A percentile compares a stretch with the other conserved stretches of the same genome.
Conservation (phyloP, 2,329 filamentous ascomycete species). For the Dactylellina drechsleri region DNA sequence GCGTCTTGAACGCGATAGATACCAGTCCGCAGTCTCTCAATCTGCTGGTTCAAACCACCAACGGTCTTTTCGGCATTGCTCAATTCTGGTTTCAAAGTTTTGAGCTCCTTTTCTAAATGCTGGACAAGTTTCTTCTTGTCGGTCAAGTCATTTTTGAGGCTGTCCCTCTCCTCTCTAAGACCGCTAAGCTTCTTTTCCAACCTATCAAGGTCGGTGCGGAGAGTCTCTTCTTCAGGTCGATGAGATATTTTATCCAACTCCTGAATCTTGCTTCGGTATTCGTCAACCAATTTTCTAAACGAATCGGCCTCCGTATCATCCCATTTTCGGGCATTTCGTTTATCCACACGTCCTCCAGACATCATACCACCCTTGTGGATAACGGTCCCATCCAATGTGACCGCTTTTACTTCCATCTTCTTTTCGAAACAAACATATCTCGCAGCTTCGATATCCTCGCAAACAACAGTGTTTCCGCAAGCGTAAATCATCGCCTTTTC, state of each 20-base stretch:
- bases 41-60: conserved; percentile 69
- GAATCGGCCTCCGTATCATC: conserved; percentile 86
- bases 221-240: conserved; percentile 78
- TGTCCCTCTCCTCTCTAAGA: conserved; percentile 75
- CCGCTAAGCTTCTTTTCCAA: conserved; percentile 80
- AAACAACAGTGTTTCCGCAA: conserved; percentile 93
- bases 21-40: conserved; percentile 70
- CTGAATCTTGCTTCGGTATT: conserved; percentile 69
- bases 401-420: conserved; percentile 88
- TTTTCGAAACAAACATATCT: conserved; percentile 89
- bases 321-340: conserved; percentile 81
- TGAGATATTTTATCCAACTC: conserved; percentile 81
- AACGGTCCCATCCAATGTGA: conserved; percentile 92
- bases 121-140: conserved; percentile 86
- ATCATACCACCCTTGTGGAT: conserved; percentile 97
- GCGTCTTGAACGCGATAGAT: conserved; percentile 87
- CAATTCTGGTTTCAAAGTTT: conserved; percentile 80
- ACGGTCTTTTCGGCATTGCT: conserved; percentile 76
- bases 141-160: conserved; percentile 76
- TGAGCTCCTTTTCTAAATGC: conserved; percentile 76
- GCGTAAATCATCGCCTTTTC: conserved; percentile 95
- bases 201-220: conserved; percentile 81
- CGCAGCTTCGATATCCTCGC: conserved; percentile 84
- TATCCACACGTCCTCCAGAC: conserved; percentile 88
- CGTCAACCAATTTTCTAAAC: conserved; percentile 78